Evolutionary conservation across 176 grass and related monocot species (phyloP).

Genomic region (Musa acuminata): DNA sequence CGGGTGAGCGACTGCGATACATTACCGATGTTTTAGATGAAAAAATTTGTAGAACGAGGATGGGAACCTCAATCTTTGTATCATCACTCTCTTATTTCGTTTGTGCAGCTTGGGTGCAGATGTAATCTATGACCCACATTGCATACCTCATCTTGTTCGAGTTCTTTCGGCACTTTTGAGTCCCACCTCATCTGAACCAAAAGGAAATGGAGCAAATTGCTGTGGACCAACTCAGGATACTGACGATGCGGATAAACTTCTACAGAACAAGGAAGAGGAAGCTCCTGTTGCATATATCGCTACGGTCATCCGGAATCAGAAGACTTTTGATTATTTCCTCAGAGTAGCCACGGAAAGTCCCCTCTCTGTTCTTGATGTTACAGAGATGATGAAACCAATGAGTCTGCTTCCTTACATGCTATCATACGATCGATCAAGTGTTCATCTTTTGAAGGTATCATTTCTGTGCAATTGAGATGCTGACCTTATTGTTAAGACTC

Average conservation of each 20-base stretch:
- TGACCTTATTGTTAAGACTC: background rate
- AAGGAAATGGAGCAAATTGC: background rate
- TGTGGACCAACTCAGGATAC: background rate
- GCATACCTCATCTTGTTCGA: slow-evolving; percentile 51
- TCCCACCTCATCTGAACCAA: background rate
- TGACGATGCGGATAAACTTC: slow-evolving; percentile 1
- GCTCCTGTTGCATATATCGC: slow-evolving; percentile 60
- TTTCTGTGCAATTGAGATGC: background rate
- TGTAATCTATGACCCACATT: slow-evolving; percentile 71
- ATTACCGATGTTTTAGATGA: too few relatives aligned
- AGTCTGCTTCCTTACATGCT: slow-evolving; percentile 69
- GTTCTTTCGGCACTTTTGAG: slow-evolving; percentile 43
- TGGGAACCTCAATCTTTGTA: background rate
- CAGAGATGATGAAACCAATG: slow-evolving; percentile 22
- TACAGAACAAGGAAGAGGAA: background rate
- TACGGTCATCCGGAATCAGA: slow-evolving; percentile 54
- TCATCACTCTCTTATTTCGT: background rate
- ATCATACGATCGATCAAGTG: slow-evolving; percentile 61
- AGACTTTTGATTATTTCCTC: slow-evolving; percentile 70
- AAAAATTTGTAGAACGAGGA: too few relatives aligned
- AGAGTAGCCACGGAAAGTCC: slow-evolving; percentile 35
- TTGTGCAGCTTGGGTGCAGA: slow-evolving; percentile 72
- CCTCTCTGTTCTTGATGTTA: slow-evolving; percentile 49
- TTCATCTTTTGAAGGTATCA: slow-evolving; percentile 55
- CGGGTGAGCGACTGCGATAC: too few relatives aligned